Evolutionary conservation across 208 protist genomes (phyloP).

Genomic region (Crithidia bombi): DNA sequence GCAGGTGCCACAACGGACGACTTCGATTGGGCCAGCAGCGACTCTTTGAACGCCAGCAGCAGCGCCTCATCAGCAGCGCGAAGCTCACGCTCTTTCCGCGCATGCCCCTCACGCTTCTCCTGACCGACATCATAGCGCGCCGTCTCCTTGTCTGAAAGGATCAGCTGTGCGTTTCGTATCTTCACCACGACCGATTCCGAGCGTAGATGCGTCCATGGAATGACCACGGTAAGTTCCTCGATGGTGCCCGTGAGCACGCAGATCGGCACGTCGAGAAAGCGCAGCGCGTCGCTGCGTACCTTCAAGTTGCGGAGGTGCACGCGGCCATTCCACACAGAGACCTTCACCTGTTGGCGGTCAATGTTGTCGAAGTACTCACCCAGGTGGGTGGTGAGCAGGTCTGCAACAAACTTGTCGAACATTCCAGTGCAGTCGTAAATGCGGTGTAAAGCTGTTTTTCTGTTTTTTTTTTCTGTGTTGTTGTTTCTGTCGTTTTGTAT

Average conservation of each 20-base stretch:
- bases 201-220: slow-evolving; percentile 80
- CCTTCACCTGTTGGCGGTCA: slow-evolving; percentile 82
- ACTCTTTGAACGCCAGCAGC: slow-evolving; percentile 31
- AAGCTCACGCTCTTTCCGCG: slow-evolving; percentile 54
- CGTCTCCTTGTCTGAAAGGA: slow-evolving; percentile 62
- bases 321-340: slow-evolving; percentile 82
- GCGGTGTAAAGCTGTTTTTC: background rate
- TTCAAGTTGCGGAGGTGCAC: slow-evolving; percentile 67
- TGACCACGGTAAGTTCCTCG: slow-evolving; percentile 65
- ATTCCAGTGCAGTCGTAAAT: slow-evolving; percentile 33
- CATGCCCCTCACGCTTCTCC: slow-evolving; percentile 48
- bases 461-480: too few relatives aligned
- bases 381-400: slow-evolving; percentile 75
- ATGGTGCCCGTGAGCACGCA: slow-evolving; percentile 69
- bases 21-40: slow-evolving; percentile 6
- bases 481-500: too few relatives aligned
- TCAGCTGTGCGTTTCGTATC: slow-evolving; percentile 53
- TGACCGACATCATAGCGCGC: slow-evolving; percentile 54
- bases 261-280: slow-evolving; percentile 60
- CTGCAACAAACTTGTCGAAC: slow-evolving; percentile 83
- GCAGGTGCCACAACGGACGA: background rate
- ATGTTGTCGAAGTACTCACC: slow-evolving; percentile 88
- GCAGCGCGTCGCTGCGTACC: slow-evolving; percentile 70
- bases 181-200: slow-evolving; percentile 74
- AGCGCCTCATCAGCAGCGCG: slow-evolving; percentile 52